A percentile compares a stretch with the other conserved stretches of the same genome.
phyloP scores from a whole-genome alignment of 768 basidiomycete species.

The Pleurotus pulmonarius region DNA sequence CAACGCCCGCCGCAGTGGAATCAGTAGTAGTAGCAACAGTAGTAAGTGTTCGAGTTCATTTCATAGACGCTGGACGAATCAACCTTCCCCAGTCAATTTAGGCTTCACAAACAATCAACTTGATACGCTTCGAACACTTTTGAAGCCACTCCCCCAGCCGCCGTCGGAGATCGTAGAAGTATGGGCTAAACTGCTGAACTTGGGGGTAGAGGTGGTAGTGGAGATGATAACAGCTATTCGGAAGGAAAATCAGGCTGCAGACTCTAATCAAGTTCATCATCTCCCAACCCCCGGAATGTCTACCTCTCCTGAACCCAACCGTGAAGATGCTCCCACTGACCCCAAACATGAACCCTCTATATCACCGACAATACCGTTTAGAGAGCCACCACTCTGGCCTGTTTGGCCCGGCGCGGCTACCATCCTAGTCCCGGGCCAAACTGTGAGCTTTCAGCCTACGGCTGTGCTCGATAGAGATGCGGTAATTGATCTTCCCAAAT shows the following conservation, averaged over 20 bases:
- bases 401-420: too few species aligned
- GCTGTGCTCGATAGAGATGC: too few species aligned
- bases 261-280: conserved; percentile 10
- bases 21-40: too few species aligned
- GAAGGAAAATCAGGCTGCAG: conserved; percentile 5
- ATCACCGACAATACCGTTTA: conserved; percentile 14
- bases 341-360: conserved; percentile 14
- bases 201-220: conserved; percentile 12
- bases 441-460: too few species aligned
- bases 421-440: too few species aligned
- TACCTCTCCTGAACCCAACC: conserved; percentile 18
- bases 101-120: conserved; percentile 18
- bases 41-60: too few species aligned
- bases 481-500: too few species aligned
- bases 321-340: neutral
- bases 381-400: neutral
- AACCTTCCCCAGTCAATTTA: conserved; percentile 4
- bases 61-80: too few species aligned
- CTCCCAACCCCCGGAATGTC: conserved; percentile 16
- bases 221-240: conserved; percentile 18
- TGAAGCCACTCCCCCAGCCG: conserved; percentile 18
- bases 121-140: conserved; percentile 19
- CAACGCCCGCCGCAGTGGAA: too few species aligned
- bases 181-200: conserved; percentile 26
- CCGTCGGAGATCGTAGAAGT: conserved; percentile 20